These are phyloP conservation scores for Vitis cinerea DNA, from an alignment of 164 flowering plant genomes.

Conservation along the genomic window DNA sequence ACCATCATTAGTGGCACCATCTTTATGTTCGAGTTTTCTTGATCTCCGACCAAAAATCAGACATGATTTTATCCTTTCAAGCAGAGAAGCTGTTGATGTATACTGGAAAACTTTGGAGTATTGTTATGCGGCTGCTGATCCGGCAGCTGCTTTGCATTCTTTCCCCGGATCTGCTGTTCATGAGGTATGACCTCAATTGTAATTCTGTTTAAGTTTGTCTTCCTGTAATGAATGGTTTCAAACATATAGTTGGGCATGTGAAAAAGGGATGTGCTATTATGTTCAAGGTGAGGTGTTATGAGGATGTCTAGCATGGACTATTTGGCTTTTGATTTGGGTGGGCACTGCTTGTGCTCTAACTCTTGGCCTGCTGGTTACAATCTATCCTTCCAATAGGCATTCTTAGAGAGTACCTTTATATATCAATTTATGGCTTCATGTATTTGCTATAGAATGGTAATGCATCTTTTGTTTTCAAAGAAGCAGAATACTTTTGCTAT, in stretches of 20 bases:
- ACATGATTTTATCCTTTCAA: conserved; percentile 78
- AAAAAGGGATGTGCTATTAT: neutral
- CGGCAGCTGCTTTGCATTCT: conserved; percentile 68
- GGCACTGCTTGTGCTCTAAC: too few relatives aligned
- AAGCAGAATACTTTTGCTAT: too few relatives aligned
- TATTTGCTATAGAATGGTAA: too few relatives aligned
- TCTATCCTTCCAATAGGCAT: too few relatives aligned
- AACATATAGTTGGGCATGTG: neutral
- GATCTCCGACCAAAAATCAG: conserved; percentile 80
- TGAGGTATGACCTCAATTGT: conserved; percentile 53
- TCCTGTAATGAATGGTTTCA: neutral
- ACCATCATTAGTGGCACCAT: conserved; percentile 47
- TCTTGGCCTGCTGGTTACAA: too few relatives aligned
- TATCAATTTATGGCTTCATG: too few relatives aligned
- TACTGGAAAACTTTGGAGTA: conserved; percentile 93
- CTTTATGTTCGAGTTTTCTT: conserved; percentile 31
- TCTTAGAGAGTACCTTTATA: too few relatives aligned
- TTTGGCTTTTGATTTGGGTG: too few relatives aligned
- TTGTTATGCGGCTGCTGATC: conserved; percentile 80
- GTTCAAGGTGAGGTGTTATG: neutral
- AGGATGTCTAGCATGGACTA: too few relatives aligned
- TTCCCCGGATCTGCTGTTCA: conserved; percentile 92
- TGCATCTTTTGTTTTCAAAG: too few relatives aligned
- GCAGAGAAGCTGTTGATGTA: conserved; percentile 67
- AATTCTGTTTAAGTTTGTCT: neutral